Evolutionary conservation across 148 eudicot species (phyloP).

Genomic region (Euryodendron excelsum): DNA sequence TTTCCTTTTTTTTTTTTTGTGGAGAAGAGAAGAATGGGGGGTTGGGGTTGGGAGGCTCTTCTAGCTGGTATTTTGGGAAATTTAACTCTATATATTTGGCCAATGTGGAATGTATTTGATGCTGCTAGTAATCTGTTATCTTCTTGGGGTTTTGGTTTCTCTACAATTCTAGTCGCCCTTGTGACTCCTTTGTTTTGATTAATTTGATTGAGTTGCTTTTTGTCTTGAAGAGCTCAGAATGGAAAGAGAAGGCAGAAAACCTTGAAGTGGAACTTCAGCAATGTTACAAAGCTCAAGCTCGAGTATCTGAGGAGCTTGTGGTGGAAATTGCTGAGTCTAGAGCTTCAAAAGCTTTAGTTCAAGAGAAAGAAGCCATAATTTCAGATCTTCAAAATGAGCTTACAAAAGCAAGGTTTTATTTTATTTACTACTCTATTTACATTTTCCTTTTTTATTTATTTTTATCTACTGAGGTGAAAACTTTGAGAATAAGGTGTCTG

Average conservation of each 20-base stretch:
- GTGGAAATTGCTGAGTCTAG: slow-evolving; percentile 92
- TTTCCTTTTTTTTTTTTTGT: too few species aligned
- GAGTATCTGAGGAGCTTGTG: slow-evolving; percentile 86
- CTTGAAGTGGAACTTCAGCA: slow-evolving; percentile 93
- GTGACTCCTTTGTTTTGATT: neutral
- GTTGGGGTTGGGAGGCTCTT: too few species aligned
- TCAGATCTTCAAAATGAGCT: slow-evolving; percentile 30
- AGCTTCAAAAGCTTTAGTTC: slow-evolving; percentile 58
- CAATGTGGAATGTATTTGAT: neutral
- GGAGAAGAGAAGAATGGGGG: too few species aligned
- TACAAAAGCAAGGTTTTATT: slow-evolving; percentile 18
- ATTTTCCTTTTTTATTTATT: neutral
- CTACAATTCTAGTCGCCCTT: neutral
- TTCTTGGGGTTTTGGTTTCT: neutral
- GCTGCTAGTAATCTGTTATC: neutral
- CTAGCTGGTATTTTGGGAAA: neutral
- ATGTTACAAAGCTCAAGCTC: slow-evolving; percentile 94
- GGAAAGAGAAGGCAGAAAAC: slow-evolving; percentile 96
- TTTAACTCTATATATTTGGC: neutral
- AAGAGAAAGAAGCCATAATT: slow-evolving; percentile 74
- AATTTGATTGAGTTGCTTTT: slow-evolving; percentile 19
- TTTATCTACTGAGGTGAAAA: too few species aligned
- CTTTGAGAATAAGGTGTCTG: neutral
- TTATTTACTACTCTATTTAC: neutral
- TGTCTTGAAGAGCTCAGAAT: slow-evolving; percentile 72